Evolutionary conservation across 2,329 filamentous ascomycete species (phyloP).

Genomic region (Dactylellina drechsleri): DNA sequence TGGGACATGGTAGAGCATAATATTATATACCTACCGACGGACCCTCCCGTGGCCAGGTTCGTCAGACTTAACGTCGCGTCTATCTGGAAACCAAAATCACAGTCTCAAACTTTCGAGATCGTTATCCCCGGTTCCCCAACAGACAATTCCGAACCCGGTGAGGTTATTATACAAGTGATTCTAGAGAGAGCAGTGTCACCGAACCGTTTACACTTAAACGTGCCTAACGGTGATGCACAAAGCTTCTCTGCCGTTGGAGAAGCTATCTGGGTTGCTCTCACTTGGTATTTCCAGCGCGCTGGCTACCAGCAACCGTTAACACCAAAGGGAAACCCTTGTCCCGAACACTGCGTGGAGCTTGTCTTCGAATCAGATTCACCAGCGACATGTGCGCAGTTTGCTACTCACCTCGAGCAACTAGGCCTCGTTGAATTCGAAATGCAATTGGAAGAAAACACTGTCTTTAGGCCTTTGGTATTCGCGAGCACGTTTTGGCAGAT

Average conservation of each 20-base stretch:
- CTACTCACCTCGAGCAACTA: constrained; percentile 19
- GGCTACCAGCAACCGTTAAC: background rate
- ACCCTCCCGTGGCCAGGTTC: constrained; percentile 18
- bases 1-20: constrained; percentile 8
- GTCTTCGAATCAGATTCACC: constrained; percentile 18
- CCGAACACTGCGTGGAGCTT: constrained; percentile 40
- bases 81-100: background rate
- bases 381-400: background rate
- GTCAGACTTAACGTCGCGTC: constrained; percentile 6
- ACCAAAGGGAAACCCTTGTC: constrained; percentile 39
- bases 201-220: constrained; percentile 5
- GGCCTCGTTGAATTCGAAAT: constrained; percentile 34
- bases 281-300: constrained; percentile 40
- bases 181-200: background rate
- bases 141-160: too few species aligned
- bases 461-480: constrained; percentile 19
- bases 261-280: constrained; percentile 27
- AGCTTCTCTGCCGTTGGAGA: background rate
- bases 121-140: background rate
- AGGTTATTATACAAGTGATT: too few species aligned
- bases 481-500: constrained; percentile 83
- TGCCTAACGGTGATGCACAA: background rate
- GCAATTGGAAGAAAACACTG: background rate
- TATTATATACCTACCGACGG: constrained; percentile 34
- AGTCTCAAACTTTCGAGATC: background rate